phyloP scores from a whole-genome alignment of 2,329 filamentous ascomycete species.

The Mycosphaerelloides madeirae region DNA sequence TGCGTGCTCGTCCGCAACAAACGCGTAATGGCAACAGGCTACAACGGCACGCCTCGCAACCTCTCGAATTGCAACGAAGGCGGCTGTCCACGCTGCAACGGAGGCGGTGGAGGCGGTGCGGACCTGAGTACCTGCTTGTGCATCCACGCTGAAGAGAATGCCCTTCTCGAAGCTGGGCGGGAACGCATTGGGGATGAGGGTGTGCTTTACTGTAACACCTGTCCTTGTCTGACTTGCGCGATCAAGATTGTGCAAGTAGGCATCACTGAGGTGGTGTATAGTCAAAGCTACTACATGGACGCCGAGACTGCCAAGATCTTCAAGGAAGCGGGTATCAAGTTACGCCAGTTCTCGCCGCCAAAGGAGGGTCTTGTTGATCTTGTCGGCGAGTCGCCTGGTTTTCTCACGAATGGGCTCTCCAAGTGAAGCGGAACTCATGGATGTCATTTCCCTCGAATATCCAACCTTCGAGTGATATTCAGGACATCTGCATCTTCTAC shows the following conservation, averaged over 20 bases:
- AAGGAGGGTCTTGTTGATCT: constrained; percentile 33
- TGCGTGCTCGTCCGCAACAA: constrained; percentile 84
- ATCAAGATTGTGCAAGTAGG: constrained; percentile 98
- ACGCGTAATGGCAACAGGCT: constrained; percentile 89
- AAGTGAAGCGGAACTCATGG: background rate
- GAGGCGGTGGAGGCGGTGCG: constrained; percentile 53
- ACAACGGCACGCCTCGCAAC: constrained; percentile 93
- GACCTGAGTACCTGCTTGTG: constrained; percentile 84
- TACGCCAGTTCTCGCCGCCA: constrained; percentile 78
- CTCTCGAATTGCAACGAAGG: constrained; percentile 88
- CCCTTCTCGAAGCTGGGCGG: constrained; percentile 84
- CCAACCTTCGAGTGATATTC: too few species aligned
- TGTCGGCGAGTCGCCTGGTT: constrained; percentile 1
- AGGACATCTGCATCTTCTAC: background rate
- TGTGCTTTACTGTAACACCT: constrained; percentile 63
- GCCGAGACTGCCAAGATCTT: constrained; percentile 72
- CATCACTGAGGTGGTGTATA: constrained; percentile 92
- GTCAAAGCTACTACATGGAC: constrained; percentile 92
- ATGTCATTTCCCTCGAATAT: too few species aligned
- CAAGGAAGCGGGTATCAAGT: constrained; percentile 70
- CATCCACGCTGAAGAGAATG: constrained; percentile 98
- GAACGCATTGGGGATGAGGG: constrained; percentile 80
- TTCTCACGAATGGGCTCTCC: constrained; percentile 4
- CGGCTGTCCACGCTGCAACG: constrained; percentile 83
- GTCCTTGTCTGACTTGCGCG: constrained; percentile 93